Base-by-base conservation (phyloP, 305 asterid genomes). In the Fraxinus floribunda region DNA sequence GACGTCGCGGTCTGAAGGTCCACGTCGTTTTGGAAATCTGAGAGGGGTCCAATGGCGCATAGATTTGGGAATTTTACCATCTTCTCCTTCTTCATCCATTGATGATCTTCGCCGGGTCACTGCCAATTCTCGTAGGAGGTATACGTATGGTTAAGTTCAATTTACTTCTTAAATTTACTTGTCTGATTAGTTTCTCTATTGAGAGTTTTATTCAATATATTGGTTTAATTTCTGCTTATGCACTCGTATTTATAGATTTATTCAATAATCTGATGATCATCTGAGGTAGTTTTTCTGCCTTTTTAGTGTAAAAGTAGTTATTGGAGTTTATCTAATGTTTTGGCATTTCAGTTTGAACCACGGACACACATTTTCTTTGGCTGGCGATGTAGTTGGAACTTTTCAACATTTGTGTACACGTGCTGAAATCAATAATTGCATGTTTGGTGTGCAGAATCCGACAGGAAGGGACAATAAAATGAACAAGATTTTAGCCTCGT, bases 41-140 rank as follows among this genome's bases (percentile, higher is more conserved):
- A 91, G 98, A 91, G 92, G 98, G 78, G 93, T 94, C 24, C 92
- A 83, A 89, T 95, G 98, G 98, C 97, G 98, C 76, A 84, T 94
- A 55, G 92, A 92, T 91, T 91, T 94, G 93, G 99, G 97, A 75
- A 91, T 95, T 87, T 86, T 95, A 81, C 97, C 97, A 15, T 83
- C 93, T 86, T 86, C 94, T 35, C 81, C 91, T 60, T 86, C 93
- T 57, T 84, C 94, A 9, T 88, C 97, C 78, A 80, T 90, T 38
- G 97, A 95, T 52, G 94, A 94, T 88, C 94, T 95, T 87, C 97
- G 99, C 75, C 93, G 95, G 75, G 93, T 90, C 18, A 86, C 95
- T 16, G 99, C 99, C 77, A 86, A 95, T 89, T 90, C 96, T 79
- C 97, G 99, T 55, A 94, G 99, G 90, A 91, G 96, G 99, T 94